Base-by-base conservation (phyloP, 2,329 filamentous ascomycete genomes). In the Cyclaneusma minus region DNA sequence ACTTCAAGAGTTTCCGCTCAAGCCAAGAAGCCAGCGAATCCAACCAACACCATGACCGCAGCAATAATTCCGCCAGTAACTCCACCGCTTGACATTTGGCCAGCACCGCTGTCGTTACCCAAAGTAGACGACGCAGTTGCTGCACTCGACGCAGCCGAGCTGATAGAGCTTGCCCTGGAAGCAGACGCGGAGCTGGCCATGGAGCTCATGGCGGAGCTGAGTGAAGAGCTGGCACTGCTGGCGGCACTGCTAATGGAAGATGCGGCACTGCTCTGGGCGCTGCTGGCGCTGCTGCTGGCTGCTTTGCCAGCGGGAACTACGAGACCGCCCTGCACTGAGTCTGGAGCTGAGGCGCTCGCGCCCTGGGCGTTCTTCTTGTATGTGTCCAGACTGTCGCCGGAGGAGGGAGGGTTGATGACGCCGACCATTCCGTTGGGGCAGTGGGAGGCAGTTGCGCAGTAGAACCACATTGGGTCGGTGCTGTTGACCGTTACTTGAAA, bases 341-440 rank as follows among this genome's bases (percentile, higher is more conserved):
- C 9, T 15, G 35, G 36, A 21, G 30, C 27, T 7, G 25, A 21
- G 3, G 33, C 29, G 11, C 13, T 25, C 8, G 9, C 18, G 10
- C 29, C 28, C 13, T 29, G 33, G 2, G 29, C 39, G 3, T 32
- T 32, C 7, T 28, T 22, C 3, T 30, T 19, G 19, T 37, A 39
- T 4, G 25, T 16, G 3, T 30, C 29, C 6, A 42, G 28, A 7
- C 36, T 38, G 15, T 33, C 29, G 1, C 35, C n/a, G 2, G 19
- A 30, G 3, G 32, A 44, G 40, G 31, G 27, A 30, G 48, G 48
- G 32, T 60, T 60, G 28, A 60, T 52, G 8, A 57, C 55, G 22
- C 51, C 49, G 17, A 45, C 45, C 56, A 60, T 60, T 9, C 56
- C 55, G 10, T 19, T 30, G 34, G 52, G 45, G 31, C 56, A 60